Evolutionary conservation across 73 alveolate species (phyloP), one percentile per base, ranked within the genome.

Genomic region (Tetrahymena elliotti): DNA sequence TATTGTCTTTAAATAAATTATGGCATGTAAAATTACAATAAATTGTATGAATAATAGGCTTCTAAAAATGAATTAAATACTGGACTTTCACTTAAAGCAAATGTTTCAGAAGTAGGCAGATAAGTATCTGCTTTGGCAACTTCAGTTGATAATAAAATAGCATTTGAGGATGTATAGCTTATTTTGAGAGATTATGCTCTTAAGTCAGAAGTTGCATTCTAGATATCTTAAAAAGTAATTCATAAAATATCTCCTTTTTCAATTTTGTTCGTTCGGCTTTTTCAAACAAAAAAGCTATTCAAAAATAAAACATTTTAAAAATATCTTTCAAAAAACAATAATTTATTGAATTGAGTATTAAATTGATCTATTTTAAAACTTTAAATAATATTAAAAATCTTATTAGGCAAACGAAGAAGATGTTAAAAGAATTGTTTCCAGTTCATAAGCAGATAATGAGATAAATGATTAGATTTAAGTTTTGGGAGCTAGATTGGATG

Each of bases 101-200:
- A 98, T 96, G 95, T 99, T 34, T 95, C 99, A n/a, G 99, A 99
- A 82, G 98, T 99, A 10, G 96, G 98, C 94, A 96, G 98, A 35
- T 96, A 99, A 9, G 95, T 99, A 52, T 97, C 99, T 40, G 99
- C 98, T 94, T 97, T 99, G 33, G 99, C 99, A 1, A 97, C 98
- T 93, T 94, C 97, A 83, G 94, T 99, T 83, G 99, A 99, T 47
- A 95, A 97, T 40, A 97, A 98, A 96, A 98, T 98, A 15, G 96
- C 98, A 24, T 95, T 96, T 95, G 99, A 99, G 54, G 99, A 98
- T 92, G 93, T 98, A 33, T 84, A 98, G 35, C 93, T 95, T n/a
- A 40, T 98, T 53, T 93, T 99, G 83, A 99, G 98, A 35, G 99
- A 99, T 83, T 98, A 98, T 83, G 98, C 98, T 15, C 94, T 99